These are phyloP conservation scores for Metschnikowia corniflorae DNA, from an alignment of 805 yeast genomes.

Conservation along the genomic window DNA sequence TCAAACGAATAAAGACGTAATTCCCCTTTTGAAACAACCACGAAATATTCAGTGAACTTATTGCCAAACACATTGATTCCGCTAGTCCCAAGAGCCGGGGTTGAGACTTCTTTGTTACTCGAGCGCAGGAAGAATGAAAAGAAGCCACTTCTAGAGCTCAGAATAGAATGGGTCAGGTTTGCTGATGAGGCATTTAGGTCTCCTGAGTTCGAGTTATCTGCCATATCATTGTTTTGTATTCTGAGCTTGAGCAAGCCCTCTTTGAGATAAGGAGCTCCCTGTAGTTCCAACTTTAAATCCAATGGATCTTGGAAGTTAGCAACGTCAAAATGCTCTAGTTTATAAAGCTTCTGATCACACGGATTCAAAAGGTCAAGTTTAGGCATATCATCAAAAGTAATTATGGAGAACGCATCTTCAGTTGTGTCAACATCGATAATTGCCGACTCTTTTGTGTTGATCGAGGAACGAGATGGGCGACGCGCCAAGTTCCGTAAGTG, in stretches of 20 bases:
- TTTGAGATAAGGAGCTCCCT: slow-evolving; percentile 76
- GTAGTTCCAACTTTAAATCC: slow-evolving; percentile 59
- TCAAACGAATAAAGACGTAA: slow-evolving; percentile 55
- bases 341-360: slow-evolving; percentile 17
- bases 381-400: slow-evolving; percentile 35
- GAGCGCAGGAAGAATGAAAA: slow-evolving; percentile 20
- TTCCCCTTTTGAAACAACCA: slow-evolving; percentile 68
- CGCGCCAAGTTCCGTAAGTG: slow-evolving; percentile 24
- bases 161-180: slow-evolving; percentile 11
- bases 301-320: slow-evolving; percentile 44
- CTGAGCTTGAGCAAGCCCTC: slow-evolving; percentile 59
- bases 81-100: slow-evolving; percentile 12
- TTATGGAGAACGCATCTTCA: slow-evolving; percentile 32
- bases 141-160: slow-evolving; percentile 8
- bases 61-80: slow-evolving; percentile 18
- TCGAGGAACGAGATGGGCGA: slow-evolving; percentile 34
- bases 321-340: slow-evolving; percentile 37
- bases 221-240: slow-evolving; percentile 35
- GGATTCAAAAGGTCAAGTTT: slow-evolving; percentile 13
- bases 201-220: slow-evolving; percentile 20
- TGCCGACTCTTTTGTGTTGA: slow-evolving; percentile 31
- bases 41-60: slow-evolving; percentile 47
- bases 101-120: not conserved
- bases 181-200: slow-evolving; percentile 12
- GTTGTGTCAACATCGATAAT: slow-evolving; percentile 10